Conservation (phyloP, 257 asterid genomes). For the Solanum sparsipilum region DNA sequence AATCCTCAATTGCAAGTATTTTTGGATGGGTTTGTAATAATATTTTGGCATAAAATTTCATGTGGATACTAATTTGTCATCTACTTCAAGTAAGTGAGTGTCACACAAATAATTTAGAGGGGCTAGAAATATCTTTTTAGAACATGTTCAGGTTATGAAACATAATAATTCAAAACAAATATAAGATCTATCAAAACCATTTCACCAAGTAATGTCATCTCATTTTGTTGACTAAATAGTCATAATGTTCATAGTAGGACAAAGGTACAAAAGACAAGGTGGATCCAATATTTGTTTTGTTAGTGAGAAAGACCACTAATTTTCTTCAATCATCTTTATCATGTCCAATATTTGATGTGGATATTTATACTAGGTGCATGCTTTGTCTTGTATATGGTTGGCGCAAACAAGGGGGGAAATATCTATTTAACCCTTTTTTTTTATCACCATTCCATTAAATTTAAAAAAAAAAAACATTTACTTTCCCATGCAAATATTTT, state of each 20-base stretch:
- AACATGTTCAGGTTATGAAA: background rate
- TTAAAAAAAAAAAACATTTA: background rate
- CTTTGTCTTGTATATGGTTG: conserved; percentile 8
- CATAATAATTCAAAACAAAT: background rate
- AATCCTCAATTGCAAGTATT: background rate
- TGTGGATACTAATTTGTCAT: background rate
- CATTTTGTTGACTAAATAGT: background rate
- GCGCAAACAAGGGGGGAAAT: background rate
- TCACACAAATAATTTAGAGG: background rate
- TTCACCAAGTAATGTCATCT: background rate
- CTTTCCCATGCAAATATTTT: background rate
- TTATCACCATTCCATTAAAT: background rate
- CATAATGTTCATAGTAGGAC: background rate
- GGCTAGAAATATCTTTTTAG: background rate
- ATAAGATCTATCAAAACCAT: too few relatives aligned
- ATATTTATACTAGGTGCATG: conserved; percentile 5
- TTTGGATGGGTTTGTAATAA: background rate
- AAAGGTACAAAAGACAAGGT: background rate
- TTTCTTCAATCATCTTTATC: conserved; percentile 4
- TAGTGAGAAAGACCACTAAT: conserved; percentile 28
- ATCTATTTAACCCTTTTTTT: background rate
- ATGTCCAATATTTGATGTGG: conserved; percentile 11
- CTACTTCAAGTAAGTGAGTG: background rate
- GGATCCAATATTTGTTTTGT: background rate
- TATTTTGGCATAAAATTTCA: background rate